A percentile compares a stretch with the other conserved stretches of the same genome.
Conservation (phyloP, 2,329 filamentous ascomycete genomes). For the Penicillium sp. region DNA sequence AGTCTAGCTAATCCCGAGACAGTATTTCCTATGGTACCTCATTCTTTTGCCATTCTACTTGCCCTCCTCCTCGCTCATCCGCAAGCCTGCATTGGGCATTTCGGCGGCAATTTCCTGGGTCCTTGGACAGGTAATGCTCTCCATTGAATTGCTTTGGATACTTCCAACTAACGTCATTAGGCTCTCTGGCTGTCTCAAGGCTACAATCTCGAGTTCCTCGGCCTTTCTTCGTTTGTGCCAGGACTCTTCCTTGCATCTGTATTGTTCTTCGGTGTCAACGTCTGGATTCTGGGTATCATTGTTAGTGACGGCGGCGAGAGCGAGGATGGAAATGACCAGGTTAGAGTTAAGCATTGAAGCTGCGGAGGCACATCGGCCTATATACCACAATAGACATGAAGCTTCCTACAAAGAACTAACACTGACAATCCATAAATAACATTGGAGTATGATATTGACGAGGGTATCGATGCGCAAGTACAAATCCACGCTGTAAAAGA, state of each 20-base stretch:
- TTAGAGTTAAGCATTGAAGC: not conserved
- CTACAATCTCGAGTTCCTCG: conserved; percentile 75
- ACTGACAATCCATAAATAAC: not conserved
- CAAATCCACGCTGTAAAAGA: conserved; percentile 9
- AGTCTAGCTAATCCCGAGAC: not conserved
- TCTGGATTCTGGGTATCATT: conserved; percentile 80
- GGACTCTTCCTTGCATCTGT: conserved; percentile 76
- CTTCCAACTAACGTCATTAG: conserved; percentile 24
- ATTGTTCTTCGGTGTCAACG: conserved; percentile 80
- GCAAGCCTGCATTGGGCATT: conserved; percentile 60
- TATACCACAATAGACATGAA: not conserved
- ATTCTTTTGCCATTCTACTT: conserved; percentile 90
- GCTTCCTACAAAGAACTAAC: not conserved
- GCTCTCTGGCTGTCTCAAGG: conserved; percentile 73
- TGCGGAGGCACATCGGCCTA: not conserved
- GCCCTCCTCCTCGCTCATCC: conserved; percentile 71
- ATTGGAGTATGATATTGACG: conserved; percentile 1
- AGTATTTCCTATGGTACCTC: conserved; percentile 99
- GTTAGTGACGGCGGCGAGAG: conserved; percentile 59
- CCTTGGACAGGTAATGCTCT: conserved; percentile 58
- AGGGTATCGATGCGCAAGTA: conserved; percentile 16
- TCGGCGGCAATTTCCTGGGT: conserved; percentile 71
- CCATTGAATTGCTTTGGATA: not conserved
- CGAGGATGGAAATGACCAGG: not conserved
- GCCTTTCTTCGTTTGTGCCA: conserved; percentile 77